Evolutionary conservation across 148 eudicot genomes (phyloP).

Genomic region (Chenopodium formosanum): DNA sequence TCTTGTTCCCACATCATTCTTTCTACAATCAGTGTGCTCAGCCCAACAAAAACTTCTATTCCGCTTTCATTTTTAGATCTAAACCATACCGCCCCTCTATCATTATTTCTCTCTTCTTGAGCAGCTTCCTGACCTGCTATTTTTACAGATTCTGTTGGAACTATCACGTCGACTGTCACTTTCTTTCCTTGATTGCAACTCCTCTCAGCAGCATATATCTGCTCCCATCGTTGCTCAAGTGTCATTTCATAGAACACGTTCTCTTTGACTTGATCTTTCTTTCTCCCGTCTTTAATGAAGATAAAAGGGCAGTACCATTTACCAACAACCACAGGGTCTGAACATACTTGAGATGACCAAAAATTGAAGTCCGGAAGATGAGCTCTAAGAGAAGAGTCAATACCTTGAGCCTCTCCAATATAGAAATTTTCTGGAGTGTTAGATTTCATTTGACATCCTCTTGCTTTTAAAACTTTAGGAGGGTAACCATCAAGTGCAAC

Average conservation of each 20-base stretch:
- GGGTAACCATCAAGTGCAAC: conserved; percentile 54
- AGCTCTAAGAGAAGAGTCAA: conserved; percentile 48
- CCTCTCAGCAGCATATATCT: conserved; percentile 39
- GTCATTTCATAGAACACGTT: conserved; percentile 63
- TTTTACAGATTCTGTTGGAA: conserved; percentile 40
- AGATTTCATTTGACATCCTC: conserved; percentile 41
- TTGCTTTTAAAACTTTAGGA: conserved; percentile 47
- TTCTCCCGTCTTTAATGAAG: conserved; percentile 55
- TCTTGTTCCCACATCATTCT: conserved; percentile 79
- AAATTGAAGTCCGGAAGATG: conserved; percentile 46
- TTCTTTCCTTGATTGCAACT: conserved; percentile 15
- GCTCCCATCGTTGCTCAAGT: conserved; percentile 73
- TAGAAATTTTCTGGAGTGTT: conserved; percentile 32
- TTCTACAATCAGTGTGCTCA: conserved; percentile 49
- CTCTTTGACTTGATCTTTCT: conserved; percentile 41
- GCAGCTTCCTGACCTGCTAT: conserved; percentile 37
- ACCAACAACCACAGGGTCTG: conserved; percentile 49
- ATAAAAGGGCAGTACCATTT: conserved; percentile 79
- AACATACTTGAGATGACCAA: conserved; percentile 27
- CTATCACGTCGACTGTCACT: conserved; percentile 38
- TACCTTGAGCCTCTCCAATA: conserved; percentile 55
- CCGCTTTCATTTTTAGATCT: neutral
- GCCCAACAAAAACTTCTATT: conserved; percentile 34
- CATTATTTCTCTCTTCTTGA: conserved; percentile 32
- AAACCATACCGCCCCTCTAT: conserved; percentile 46